Evolutionary conservation across 2,329 filamentous ascomycete genomes (phyloP), one percentile per base, ranked within the genome.

Genomic region (Alternaria brassicae): DNA sequence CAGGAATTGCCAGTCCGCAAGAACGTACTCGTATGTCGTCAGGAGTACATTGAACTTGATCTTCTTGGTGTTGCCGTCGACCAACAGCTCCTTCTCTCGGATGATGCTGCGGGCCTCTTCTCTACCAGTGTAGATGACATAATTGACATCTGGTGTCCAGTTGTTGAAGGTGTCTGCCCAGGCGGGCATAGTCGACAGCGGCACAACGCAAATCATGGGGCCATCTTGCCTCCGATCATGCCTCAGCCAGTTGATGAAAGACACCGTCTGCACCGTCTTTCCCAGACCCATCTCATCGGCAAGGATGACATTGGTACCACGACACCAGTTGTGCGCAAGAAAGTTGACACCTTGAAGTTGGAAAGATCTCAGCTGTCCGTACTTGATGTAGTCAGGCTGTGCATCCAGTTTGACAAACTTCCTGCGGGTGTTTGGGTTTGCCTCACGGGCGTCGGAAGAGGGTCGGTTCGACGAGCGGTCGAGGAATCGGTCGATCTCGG

Each of bases 221-320:
- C 95, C 95, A 78, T 98, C 91, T 76, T 99, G 95, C 49, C 85
- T 85, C 67, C 94, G 88, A 58, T 93, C 89, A 78, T 98, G 94
- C 54, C 92, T 91, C 60, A 99, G 85, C 94, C 95, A 99, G 76
- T 94, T 97, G 78, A 99, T 90, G 77, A 98, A 98, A 0, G 94
- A 89, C 27, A 99, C 93, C 0, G 94, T 97, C 80, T 99, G 95
- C 0, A 99, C 95, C 0, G 95, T 99, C 81, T 99, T 99, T 27
- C 95, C 95, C 13, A 99, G 85, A 70, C 95, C 95, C 95, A 99
- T 99, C 80, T 99, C 95, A 75, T 99, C 95, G 48, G 95, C 95
- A 53, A 99, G 85, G 70, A 99, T 97, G 73, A 98, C 95, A 70
- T 98, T 99, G 77, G 95, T 95, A 55, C 88, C 89, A 72, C 91